Evolutionary conservation across 2,329 filamentous ascomycete genomes (phyloP).

Genomic region (Trichothecium roseum): DNA sequence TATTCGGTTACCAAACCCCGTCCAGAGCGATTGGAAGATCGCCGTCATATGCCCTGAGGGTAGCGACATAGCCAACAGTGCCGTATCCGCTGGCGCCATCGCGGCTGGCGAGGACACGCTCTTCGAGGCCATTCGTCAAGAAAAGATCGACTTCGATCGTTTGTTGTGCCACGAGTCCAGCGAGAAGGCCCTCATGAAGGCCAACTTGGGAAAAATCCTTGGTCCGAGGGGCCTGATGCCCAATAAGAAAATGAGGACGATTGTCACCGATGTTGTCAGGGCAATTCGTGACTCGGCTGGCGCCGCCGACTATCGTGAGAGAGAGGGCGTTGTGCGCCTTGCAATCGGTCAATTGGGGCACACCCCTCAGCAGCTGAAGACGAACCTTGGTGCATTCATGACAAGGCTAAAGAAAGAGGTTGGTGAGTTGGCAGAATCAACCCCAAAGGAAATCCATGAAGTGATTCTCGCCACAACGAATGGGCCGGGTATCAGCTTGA

Average conservation of each 20-base stretch:
- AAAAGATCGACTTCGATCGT: conserved; percentile 77
- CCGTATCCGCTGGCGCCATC: conserved; percentile 66
- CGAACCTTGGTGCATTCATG: conserved; percentile 74
- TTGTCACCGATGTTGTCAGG: conserved; percentile 69
- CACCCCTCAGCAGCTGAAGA: conserved; percentile 74
- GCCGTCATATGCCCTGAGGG: conserved; percentile 85
- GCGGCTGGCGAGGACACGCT: conserved; percentile 79
- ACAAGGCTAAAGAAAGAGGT: conserved; percentile 71
- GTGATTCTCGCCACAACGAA: conserved; percentile 80
- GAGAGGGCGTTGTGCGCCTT: conserved; percentile 72
- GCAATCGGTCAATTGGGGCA: conserved; percentile 87
- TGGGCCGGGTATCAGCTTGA: conserved; percentile 78
- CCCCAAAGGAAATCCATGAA: conserved; percentile 38
- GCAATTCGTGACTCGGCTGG: conserved; percentile 75
- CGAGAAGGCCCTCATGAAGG: conserved; percentile 69
- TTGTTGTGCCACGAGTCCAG: conserved; percentile 78
- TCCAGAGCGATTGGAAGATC: conserved; percentile 80
- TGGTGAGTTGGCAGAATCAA: conserved; percentile 49
- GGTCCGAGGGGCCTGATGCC: conserved; percentile 93
- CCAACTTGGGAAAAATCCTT: conserved; percentile 67
- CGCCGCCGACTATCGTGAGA: conserved; percentile 78
- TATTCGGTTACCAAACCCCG: conserved; percentile 77
- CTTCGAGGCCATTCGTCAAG: conserved; percentile 65
- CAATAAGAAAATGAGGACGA: conserved; percentile 74
- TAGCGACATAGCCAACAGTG: conserved; percentile 63